Evolutionary conservation across 2,329 filamentous ascomycete species (phyloP), one percentile per base, ranked within the genome.

Genomic region (Aspergillus tubingensis): DNA sequence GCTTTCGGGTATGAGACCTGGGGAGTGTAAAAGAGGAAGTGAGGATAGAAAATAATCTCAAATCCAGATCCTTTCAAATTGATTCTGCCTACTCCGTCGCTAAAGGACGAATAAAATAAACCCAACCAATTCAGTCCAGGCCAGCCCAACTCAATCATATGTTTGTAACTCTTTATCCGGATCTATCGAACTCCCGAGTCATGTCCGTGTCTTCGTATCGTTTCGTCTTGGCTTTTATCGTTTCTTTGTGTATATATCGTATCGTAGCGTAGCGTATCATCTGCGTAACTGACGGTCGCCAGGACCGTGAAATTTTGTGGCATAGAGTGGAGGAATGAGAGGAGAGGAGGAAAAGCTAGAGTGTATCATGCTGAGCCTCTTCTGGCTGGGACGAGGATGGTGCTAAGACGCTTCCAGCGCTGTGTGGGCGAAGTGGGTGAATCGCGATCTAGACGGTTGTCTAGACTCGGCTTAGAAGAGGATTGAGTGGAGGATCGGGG

Each of bases 401-500:
- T 72, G 62, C 72, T 74, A 23, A 74, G 58, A 5, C 72, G 69
- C 54, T 73, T 74, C 71, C 71, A 74, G 41, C 72, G 69, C 39
- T 69, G 72, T 21, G 68, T 68, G 7, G 69, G 69, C 13, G 72
- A 71, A 8, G 63, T 63, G 8, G 68, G 66, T 36, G 60, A 60
- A 3, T 59, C 59, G 8, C 70, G 69, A 15, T 68, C 64, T 27
- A 68, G 43, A 23, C 62, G 62, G 30, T 69, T 72, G 54, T 74
- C 72, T 52, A 73, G 58, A 57, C 65, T 70, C 51, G 68, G 66
- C 58, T 75, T 75, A 47, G 67, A 67, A 23, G 74, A 78, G 11
- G 70, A 74, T 58, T 74, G 66, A 39, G 77, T 72, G 13, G 74
- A 73, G 43, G 75, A 75, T 59, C 74, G 69, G 19, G 71, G 68